Conservation (phyloP, 768 basidiomycete genomes). For the Mrakia hoshinonis region DNA sequence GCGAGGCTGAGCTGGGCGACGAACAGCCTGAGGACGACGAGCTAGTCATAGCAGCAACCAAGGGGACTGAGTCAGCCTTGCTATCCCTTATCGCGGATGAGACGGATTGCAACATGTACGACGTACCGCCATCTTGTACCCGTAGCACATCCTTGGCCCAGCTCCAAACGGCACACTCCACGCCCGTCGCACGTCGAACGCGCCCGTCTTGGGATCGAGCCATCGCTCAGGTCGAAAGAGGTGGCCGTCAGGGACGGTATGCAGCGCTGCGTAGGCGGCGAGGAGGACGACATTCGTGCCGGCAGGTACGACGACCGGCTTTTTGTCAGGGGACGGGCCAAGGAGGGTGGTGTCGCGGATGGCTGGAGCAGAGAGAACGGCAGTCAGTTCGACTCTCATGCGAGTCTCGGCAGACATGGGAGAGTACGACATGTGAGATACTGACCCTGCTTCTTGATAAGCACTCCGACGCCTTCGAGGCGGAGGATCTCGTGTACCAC, state of each 20-base stretch:
- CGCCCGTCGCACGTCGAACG: not conserved
- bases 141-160: slow-evolving; percentile 10
- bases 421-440: not conserved
- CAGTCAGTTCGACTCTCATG: not conserved
- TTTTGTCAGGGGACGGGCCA: not conserved
- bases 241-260: not conserved
- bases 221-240: slow-evolving; percentile 18
- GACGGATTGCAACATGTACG: no score
- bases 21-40: slow-evolving; percentile 12
- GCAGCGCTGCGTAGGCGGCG: not conserved
- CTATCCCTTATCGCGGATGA: not conserved
- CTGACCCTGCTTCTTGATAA: not conserved
- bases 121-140: slow-evolving; percentile 14
- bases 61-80: not conserved
- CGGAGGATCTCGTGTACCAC: slow-evolving; percentile 14
- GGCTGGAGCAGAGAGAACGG: not conserved
- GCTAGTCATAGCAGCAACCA: not conserved
- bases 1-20: slow-evolving; percentile 12
- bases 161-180: not conserved
- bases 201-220: slow-evolving; percentile 6
- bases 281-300: slow-evolving; percentile 12
- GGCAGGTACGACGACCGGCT: not conserved
- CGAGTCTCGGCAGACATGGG: not conserved
- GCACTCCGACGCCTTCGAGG: not conserved
- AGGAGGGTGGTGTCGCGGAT: not conserved